A percentile compares a stretch with the other conserved stretches of the same genome.
phyloP scores from a whole-genome alignment of 257 asterid genomes.

The Nyctanthes arbortristis region DNA sequence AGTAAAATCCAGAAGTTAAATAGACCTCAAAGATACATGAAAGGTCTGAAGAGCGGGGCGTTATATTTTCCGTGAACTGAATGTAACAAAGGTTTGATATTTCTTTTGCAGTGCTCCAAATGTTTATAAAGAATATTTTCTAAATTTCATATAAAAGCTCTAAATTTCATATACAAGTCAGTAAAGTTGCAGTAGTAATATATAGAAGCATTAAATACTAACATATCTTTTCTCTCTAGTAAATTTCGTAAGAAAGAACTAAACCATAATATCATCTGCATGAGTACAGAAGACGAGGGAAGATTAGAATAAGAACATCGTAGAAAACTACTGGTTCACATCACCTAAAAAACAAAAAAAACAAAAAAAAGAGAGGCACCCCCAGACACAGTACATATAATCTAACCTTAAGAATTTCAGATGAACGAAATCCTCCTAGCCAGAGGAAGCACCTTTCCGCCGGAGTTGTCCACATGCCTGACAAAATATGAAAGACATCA shows the following conservation, averaged over 20 bases:
- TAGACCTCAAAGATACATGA: neutral
- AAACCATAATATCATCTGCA: too few species aligned
- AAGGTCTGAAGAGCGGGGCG: neutral
- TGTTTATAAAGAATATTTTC: neutral
- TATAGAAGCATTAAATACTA: too few species aligned
- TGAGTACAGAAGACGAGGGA: too few species aligned
- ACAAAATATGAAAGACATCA: too few species aligned
- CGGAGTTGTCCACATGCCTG: slow-evolving; percentile 96
- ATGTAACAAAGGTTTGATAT: neutral
- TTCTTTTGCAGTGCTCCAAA: neutral
- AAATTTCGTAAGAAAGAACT: too few species aligned
- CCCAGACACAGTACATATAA: neutral
- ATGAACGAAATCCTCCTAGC: slow-evolving; percentile 93
- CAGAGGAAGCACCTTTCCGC: slow-evolving; percentile 93
- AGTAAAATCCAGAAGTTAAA: neutral
- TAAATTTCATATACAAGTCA: too few species aligned
- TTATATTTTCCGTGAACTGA: neutral
- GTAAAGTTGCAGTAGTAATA: too few species aligned
- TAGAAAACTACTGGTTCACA: neutral
- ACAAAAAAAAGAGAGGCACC: too few species aligned
- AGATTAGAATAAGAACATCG: neutral
- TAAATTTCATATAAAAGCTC: neutral
- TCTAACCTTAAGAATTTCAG: slow-evolving; percentile 75
- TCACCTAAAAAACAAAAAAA: too few species aligned
- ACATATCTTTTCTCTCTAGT: too few species aligned